Percentiles rank a stretch among this genome's conserved stretches.
These are phyloP conservation scores for Leccinum boreale DNA, from an alignment of 768 basidiomycete species.

Conservation along the genomic window DNA sequence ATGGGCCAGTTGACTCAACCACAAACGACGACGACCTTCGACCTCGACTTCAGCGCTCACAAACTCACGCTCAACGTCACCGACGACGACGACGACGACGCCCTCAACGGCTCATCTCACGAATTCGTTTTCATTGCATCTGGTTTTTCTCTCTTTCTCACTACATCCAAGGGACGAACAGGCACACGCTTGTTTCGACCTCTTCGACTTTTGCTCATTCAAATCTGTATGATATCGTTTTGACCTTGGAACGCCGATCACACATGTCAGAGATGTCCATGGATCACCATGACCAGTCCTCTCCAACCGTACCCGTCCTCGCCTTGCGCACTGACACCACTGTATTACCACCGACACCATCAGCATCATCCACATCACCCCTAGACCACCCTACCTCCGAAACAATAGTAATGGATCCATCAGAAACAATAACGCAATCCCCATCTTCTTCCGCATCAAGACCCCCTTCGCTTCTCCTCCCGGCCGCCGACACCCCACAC, in stretches of 20 bases:
- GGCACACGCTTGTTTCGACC: conserved; percentile 6
- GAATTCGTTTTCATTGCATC: conserved; percentile 1
- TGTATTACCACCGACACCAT: conserved; percentile 24
- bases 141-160: conserved; percentile 6
- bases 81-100: background rate
- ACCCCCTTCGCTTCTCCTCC: conserved; percentile 18
- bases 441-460: conserved; percentile 15
- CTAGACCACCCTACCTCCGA: conserved; percentile 25
- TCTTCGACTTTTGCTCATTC: background rate
- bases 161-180: conserved; percentile 2
- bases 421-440: conserved; percentile 16
- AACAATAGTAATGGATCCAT: conserved; percentile 15
- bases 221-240: conserved; percentile 19
- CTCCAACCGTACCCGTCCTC: conserved; percentile 13
- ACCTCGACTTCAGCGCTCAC: background rate
- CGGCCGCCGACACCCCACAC: conserved; percentile 20
- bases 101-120: background rate
- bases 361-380: conserved; percentile 8
- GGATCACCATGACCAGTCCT: conserved; percentile 20
- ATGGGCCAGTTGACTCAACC: conserved; percentile 5
- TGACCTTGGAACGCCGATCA: conserved; percentile 10
- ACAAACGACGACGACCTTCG: conserved; percentile 4
- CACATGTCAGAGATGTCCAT: conserved; percentile 24
- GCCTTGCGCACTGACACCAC: conserved; percentile 16
- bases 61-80: background rate